Percentiles rank a stretch among this genome's conserved stretches.
phyloP scores from a whole-genome alignment of 768 basidiomycete species.

The Tricholoma bakamatsutake region DNA sequence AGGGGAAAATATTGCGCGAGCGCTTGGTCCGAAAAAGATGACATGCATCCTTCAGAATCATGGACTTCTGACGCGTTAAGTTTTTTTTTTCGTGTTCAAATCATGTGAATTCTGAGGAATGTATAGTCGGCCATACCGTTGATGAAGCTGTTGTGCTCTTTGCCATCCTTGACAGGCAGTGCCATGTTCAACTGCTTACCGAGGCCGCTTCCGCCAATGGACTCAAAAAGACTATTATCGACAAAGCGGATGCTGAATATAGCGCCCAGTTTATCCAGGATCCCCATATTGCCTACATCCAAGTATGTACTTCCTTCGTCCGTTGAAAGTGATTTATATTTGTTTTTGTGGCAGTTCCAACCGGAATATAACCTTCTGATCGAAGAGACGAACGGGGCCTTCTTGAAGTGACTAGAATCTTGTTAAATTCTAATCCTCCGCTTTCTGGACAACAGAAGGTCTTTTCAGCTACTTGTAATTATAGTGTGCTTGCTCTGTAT shows the following conservation, averaged over 20 bases:
- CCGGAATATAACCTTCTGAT: slow-evolving; percentile 20
- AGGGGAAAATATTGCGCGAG: slow-evolving; percentile 37
- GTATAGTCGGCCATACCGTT: slow-evolving; percentile 31
- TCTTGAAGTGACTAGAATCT: slow-evolving; percentile 14
- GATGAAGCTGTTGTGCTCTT: slow-evolving; percentile 39
- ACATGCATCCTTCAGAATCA: slow-evolving; percentile 40
- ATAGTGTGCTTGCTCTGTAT: neutral
- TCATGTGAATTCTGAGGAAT: neutral
- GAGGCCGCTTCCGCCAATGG: slow-evolving; percentile 32
- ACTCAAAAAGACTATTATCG: slow-evolving; percentile 17
- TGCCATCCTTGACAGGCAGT: slow-evolving; percentile 37
- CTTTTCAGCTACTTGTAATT: neutral
- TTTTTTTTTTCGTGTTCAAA: neutral
- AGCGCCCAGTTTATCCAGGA: slow-evolving; percentile 17
- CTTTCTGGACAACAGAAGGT: neutral
- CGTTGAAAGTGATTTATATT: neutral
- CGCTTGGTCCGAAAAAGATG: slow-evolving; percentile 34
- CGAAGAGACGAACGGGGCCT: slow-evolving; percentile 22
- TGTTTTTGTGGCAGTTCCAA: slow-evolving; percentile 17
- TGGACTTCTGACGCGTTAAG: slow-evolving; percentile 26
- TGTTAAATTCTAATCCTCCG: no score
- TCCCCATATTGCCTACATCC: slow-evolving; percentile 12
- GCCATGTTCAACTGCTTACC: slow-evolving; percentile 41
- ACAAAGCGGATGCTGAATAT: slow-evolving; percentile 20
- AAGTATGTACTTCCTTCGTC: slow-evolving; percentile 9